Base-by-base conservation (phyloP, 2,329 filamentous ascomycete species). In the Massarina eburnea region DNA sequence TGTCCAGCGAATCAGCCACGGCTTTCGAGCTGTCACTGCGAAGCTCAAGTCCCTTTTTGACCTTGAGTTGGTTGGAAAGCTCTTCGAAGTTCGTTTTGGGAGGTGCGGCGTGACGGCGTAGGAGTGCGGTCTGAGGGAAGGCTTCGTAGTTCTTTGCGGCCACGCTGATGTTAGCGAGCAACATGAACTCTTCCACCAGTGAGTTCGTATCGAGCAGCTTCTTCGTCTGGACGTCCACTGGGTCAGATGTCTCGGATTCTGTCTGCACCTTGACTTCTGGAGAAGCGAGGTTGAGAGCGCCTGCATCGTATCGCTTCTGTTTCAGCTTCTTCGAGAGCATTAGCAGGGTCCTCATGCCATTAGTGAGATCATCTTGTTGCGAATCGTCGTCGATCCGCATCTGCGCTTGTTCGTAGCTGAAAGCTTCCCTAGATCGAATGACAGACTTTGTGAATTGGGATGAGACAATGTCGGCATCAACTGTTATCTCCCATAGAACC, bases 151-250 rank as follows among this genome's bases (percentile, higher is more conserved):
- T 95, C 70, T 90, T 92, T 55, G 84, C 81, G 6, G 92, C 94
- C 22, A 99, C 95, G 58, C 87, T 92, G 64, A 90, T 91, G 74
- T 99, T 99, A 77, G 94, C 95, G 68, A 97, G 88, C 65, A 99
- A 79, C 94, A 99, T 99, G 79, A 99, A 97, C 68, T 99, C 94
- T 68, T 99, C 94, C 21, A 99, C 95, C 4, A 99, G 82, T 18
- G 92, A 96, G 76, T 97, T 99, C 42, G 94, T 99, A 64, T 94
- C 91, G 29, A 99, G 84, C 41, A 91, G 83, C 60, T 91, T 81
- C 74, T 99, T 99, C 5, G 91, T 95, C 77, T 97, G 91, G 58
- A 99, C 89, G 61, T 97, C 94, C 43, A 96, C 86, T 0, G 94
- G 92, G 65, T 97, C 94, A 1, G 91, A 95, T 1, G 92, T 95